Evolutionary conservation across 257 asterid species (phyloP).

Genomic region (Handroanthus guayacan): DNA sequence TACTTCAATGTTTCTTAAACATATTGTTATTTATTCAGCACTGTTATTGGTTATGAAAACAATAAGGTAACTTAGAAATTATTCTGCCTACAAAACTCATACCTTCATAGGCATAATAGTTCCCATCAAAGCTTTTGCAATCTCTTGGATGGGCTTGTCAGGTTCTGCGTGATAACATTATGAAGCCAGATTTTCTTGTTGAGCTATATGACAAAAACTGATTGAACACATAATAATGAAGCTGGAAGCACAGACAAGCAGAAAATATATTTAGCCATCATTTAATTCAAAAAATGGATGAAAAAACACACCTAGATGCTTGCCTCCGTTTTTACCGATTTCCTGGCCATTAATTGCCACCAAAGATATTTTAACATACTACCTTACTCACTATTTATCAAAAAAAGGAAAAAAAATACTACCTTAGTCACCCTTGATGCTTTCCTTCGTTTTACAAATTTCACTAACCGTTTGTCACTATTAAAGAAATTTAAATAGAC

Average conservation of each 20-base stretch:
- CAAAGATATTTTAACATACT: too few species aligned
- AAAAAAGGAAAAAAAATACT: too few species aligned
- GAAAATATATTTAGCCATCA: neutral
- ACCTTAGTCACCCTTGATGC: too few species aligned
- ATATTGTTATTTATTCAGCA: neutral
- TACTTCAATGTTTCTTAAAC: neutral
- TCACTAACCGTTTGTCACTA: too few species aligned
- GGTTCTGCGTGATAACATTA: conserved; percentile 61
- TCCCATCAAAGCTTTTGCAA: conserved; percentile 80
- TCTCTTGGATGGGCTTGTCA: conserved; percentile 76
- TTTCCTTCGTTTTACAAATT: too few species aligned
- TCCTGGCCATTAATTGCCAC: too few species aligned
- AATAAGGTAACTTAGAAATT: neutral
- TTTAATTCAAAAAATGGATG: too few species aligned
- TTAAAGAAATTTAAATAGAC: too few species aligned
- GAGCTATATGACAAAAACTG: conserved; percentile 15
- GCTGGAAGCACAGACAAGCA: neutral
- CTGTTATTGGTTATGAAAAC: too few species aligned
- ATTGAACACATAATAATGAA: conserved; percentile 2
- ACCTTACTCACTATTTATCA: too few species aligned
- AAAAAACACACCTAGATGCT: too few species aligned
- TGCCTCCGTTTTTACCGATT: too few species aligned
- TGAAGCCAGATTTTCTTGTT: conserved; percentile 18
- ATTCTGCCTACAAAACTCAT: conserved; percentile 19
- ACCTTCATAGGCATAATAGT: conserved; percentile 84